Conservation (phyloP, 2,329 filamentous ascomycete species). For the Penicillium hesseltinei region DNA sequence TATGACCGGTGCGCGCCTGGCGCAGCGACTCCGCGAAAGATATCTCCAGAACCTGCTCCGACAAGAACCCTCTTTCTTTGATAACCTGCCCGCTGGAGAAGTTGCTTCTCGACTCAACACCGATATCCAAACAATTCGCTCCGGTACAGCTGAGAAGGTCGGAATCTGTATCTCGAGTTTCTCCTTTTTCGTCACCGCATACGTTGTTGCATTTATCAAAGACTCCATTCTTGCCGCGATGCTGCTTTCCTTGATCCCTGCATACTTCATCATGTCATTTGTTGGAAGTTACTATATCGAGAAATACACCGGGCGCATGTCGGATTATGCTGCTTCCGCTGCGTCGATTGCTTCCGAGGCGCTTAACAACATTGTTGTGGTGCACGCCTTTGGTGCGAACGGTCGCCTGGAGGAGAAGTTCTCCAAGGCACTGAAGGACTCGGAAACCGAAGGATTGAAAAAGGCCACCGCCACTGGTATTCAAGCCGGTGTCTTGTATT, state of each 20-base stretch:
- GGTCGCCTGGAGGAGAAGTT: conserved; percentile 61
- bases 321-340: conserved; percentile 55
- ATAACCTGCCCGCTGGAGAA: conserved; percentile 61
- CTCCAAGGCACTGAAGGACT: conserved; percentile 50
- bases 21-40: conserved; percentile 60
- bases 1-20: conserved; percentile 62
- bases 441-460: conserved; percentile 55
- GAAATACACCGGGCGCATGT: conserved; percentile 51
- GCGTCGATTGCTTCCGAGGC: conserved; percentile 63
- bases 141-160: conserved; percentile 69
- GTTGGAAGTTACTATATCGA: conserved; percentile 56
- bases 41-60: conserved; percentile 60
- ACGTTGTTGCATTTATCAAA: conserved; percentile 66
- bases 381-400: conserved; percentile 63
- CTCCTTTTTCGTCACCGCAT: conserved; percentile 67
- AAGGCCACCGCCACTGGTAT: conserved; percentile 58
- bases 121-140: conserved; percentile 66
- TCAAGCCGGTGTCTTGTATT: conserved; percentile 63
- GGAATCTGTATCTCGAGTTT: conserved; percentile 61
- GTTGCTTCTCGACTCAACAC: conserved; percentile 62
- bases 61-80: conserved; percentile 64
- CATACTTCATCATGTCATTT: conserved; percentile 60
- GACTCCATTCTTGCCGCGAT: conserved; percentile 62
- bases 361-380: conserved; percentile 59
- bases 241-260: conserved; percentile 61